Evolutionary conservation across 352 stramenopile species (phyloP), one percentile per base, ranked within the genome.

Genomic region (Globisporangium camurandrum): DNA sequence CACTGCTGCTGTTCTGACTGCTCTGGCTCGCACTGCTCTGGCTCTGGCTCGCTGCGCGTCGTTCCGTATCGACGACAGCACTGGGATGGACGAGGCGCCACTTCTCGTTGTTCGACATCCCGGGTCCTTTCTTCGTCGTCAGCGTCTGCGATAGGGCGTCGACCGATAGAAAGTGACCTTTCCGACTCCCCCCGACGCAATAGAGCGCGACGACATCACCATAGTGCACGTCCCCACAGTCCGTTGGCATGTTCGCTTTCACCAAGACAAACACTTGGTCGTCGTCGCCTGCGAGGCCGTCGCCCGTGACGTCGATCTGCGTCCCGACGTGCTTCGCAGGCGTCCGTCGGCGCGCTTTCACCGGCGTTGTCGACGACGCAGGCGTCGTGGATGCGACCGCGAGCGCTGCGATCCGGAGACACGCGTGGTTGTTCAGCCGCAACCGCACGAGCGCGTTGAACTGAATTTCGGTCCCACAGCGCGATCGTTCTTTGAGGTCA

Each of bases 221-320:
- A 44, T 75, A 94, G 39, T 79, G 80, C 16, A 92, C 76, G 39
- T 80, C 70, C 8, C 66, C 75, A 46, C 69, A 78, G 54, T 92
- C 80, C 6, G 67, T 67, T 12, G 76, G 75, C 51, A 89, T 67
- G 31, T 71, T 82, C 2, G 67, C 78, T 45, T 92, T 92, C 24
- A 89, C 55, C 17, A 92, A 49, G 44, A 84, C 74, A 59, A 94
- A 94, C 7, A 89, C 67, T 40, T 94, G 80, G 40, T 86, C 72
- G 12, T 69, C 62, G 37, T 94, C 80, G n/a, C 75, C 77, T 49
- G 73, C 72, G 26, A 88, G 62, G 0, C 80, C 77, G 54, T 81
- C 69, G 26, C 80, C 80, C 9, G 64, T 62, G 3, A 82, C 70
- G 49, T 86, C 66, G 48, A 92, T 80, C 19, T 46, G 62, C 37